phyloP scores from a whole-genome alignment of 2,329 filamentous ascomycete genomes.

The Moelleriella libera region DNA sequence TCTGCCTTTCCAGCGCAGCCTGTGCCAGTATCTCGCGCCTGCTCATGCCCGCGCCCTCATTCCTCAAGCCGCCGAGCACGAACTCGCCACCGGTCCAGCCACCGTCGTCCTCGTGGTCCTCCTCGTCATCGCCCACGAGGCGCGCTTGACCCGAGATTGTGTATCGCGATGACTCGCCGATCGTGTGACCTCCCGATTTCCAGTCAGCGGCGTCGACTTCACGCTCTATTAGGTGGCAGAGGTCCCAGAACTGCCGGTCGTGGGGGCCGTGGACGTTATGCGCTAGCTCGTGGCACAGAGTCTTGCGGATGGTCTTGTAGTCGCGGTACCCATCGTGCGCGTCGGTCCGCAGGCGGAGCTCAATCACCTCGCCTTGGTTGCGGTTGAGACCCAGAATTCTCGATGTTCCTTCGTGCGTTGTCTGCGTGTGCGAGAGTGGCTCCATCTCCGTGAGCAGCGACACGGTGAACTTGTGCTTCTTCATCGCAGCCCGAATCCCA shows the following conservation, averaged over 20 bases:
- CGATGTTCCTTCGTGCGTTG: conserved; percentile 56
- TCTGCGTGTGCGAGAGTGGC: conserved; percentile 60
- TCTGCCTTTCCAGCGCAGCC: conserved; percentile 21
- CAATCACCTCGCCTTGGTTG: conserved; percentile 79
- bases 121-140: conserved; percentile 28
- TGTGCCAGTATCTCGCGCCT: conserved; percentile 61
- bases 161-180: conserved; percentile 50
- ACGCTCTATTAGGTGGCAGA: conserved; percentile 74
- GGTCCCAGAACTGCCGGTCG: conserved; percentile 76
- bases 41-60: conserved; percentile 34
- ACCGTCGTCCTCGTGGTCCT: conserved; percentile 50
- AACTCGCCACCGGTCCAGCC: conserved; percentile 72
- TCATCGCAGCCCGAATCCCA: conserved; percentile 75
- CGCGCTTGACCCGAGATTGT: conserved; percentile 30
- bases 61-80: conserved; percentile 46
- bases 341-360: conserved; percentile 82
- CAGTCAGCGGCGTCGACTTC: conserved; percentile 77
- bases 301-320: conserved; percentile 82
- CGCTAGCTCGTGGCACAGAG: conserved; percentile 86
- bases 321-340: conserved; percentile 87
- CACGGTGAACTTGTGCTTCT: conserved; percentile 71
- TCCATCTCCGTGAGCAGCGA: conserved; percentile 92
- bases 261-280: conserved; percentile 83
- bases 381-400: conserved; percentile 76
- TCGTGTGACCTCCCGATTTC: conserved; percentile 51